These are phyloP conservation scores for Leptodontidium sp. DNA, from an alignment of 2,329 filamentous ascomycete species.

Conservation along the genomic window DNA sequence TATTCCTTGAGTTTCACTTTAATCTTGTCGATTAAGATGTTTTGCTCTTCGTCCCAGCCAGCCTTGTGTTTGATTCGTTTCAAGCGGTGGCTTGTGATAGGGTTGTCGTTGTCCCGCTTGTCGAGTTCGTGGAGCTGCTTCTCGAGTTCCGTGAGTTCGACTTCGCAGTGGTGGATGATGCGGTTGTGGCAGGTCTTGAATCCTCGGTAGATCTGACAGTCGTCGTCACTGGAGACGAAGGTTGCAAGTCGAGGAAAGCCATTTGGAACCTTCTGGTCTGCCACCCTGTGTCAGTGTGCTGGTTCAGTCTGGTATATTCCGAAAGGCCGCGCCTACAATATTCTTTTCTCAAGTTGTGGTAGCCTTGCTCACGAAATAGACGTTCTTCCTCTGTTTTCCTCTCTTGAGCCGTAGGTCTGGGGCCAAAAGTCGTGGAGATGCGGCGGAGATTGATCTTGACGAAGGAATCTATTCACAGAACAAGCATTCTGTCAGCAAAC, in stretches of 20 bases:
- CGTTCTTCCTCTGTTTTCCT: neutral
- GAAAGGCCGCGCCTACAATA: slow-evolving; percentile 3
- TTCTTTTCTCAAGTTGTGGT: slow-evolving; percentile 13
- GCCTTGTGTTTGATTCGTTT: slow-evolving; percentile 17
- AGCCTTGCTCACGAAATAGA: neutral
- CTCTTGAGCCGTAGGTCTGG: neutral
- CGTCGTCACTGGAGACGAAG: slow-evolving; percentile 19
- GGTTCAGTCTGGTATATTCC: too few relatives aligned
- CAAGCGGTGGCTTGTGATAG: slow-evolving; percentile 8
- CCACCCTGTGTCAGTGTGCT: neutral
- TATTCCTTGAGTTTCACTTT: slow-evolving; percentile 21
- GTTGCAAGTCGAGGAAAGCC: slow-evolving; percentile 29
- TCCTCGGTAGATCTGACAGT: slow-evolving; percentile 21
- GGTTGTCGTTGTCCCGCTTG: slow-evolving; percentile 10
- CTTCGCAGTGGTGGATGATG: slow-evolving; percentile 17
- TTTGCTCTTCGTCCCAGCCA: slow-evolving; percentile 18
- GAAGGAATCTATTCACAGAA: slow-evolving; percentile 10
- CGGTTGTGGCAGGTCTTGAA: slow-evolving; percentile 25
- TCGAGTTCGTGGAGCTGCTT: slow-evolving; percentile 26
- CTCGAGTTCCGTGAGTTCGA: slow-evolving; percentile 27
- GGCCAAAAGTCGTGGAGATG: neutral
- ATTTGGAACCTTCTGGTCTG: slow-evolving; percentile 21
- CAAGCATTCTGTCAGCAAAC: neutral
- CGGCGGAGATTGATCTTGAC: slow-evolving; percentile 2
- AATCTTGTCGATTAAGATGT: slow-evolving; percentile 14